Conservation (phyloP, 345 rosid genomes). For the Eutrema heterophyllum region DNA sequence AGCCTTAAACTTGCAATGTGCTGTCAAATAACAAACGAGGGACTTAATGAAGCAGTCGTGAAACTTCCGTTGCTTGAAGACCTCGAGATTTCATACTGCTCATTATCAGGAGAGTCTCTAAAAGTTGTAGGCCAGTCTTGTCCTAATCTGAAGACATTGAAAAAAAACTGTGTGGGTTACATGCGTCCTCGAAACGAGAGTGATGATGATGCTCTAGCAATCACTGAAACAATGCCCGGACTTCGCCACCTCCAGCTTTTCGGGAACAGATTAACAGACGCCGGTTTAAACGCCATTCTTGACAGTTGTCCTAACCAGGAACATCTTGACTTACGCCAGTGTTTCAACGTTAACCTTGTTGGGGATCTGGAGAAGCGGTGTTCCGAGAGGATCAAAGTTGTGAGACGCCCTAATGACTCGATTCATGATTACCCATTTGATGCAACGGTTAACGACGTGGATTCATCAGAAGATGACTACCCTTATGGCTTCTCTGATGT, state of each 20-base stretch:
- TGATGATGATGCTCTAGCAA: conserved; percentile 54
- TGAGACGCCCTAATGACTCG: conserved; percentile 47
- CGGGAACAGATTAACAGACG: conserved; percentile 48
- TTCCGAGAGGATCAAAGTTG: conserved; percentile 38
- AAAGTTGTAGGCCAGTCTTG: conserved; percentile 17
- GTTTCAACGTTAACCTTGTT: conserved; percentile 43
- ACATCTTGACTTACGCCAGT: conserved; percentile 65
- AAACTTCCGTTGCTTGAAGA: conserved; percentile 55
- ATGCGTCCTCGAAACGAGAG: conserved; percentile 13
- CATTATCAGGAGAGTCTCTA: conserved; percentile 6
- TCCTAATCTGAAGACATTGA: conserved; percentile 26
- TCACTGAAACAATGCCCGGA: conserved; percentile 54
- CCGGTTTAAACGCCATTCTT: conserved; percentile 58
- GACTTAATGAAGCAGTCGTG: conserved; percentile 36
- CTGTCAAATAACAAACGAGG: conserved; percentile 35
- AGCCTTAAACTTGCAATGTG: conserved; percentile 40
- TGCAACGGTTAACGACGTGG: conserved; percentile 2
- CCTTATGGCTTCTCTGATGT: conserved; percentile 38
- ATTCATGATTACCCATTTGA: conserved; percentile 40
- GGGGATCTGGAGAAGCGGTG: conserved; percentile 48
- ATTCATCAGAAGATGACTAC: conserved; percentile 33
- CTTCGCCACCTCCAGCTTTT: conserved; percentile 51
- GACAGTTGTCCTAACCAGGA: conserved; percentile 55
- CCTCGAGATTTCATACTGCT: conserved; percentile 42
- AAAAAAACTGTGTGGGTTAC: conserved; percentile 18